A percentile compares a stretch with the other conserved stretches of the same genome.
These are phyloP conservation scores for Mycena indigotica DNA, from an alignment of 768 basidiomycete species.

Conservation along the genomic window DNA sequence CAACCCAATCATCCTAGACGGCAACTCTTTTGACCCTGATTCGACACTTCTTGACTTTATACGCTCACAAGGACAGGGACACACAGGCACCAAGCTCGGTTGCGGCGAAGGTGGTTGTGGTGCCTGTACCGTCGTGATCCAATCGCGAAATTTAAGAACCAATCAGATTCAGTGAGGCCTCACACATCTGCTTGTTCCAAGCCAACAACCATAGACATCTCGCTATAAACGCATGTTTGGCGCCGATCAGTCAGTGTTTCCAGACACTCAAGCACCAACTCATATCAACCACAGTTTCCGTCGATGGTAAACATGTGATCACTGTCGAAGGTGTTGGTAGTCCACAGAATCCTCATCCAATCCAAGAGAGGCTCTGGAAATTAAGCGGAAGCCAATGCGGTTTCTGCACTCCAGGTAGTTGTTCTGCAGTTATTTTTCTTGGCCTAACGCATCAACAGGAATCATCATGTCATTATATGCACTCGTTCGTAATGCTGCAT, in stretches of 20 bases:
- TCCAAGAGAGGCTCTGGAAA: slow-evolving; percentile 22
- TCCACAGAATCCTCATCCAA: slow-evolving; percentile 21
- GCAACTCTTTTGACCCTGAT: slow-evolving; percentile 24
- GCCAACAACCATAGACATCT: slow-evolving; percentile 9
- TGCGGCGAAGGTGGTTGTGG: slow-evolving; percentile 25
- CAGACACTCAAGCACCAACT: neutral
- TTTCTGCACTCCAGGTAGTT: slow-evolving; percentile 21
- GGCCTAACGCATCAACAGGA: slow-evolving; percentile 1
- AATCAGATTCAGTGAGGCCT: slow-evolving; percentile 19
- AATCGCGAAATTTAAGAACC: slow-evolving; percentile 14
- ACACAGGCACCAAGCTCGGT: slow-evolving; percentile 23
- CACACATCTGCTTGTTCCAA: neutral
- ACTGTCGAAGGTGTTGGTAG: slow-evolving; percentile 24
- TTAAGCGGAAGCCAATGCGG: slow-evolving; percentile 23
- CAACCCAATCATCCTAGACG: slow-evolving; percentile 17
- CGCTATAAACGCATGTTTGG: slow-evolving; percentile 23
- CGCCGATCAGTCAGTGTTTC: slow-evolving; percentile 9
- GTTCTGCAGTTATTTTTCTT: neutral
- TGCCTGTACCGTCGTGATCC: slow-evolving; percentile 23
- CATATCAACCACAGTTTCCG: slow-evolving; percentile 1
- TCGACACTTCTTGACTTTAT: slow-evolving; percentile 22
- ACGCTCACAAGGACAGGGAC: slow-evolving; percentile 23
- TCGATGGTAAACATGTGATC: slow-evolving; percentile 25
- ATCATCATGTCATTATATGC: slow-evolving; percentile 25
- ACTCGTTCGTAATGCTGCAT: slow-evolving; percentile 22